phyloP scores from a whole-genome alignment of 441 rosid species.

The Monsonia emarginata region DNA sequence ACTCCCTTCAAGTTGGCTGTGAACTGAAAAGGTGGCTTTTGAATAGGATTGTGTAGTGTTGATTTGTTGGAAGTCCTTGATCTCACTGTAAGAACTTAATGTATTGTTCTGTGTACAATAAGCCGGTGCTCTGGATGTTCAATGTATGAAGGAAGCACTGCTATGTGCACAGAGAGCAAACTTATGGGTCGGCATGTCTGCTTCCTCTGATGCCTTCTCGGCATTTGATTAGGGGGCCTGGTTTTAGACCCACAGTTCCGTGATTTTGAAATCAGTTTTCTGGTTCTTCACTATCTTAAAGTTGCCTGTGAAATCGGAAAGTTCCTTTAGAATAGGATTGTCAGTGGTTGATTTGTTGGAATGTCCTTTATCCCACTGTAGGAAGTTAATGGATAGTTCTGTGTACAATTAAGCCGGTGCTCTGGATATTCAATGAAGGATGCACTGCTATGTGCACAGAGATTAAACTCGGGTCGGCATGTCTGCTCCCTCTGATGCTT shows the following conservation, averaged over 20 bases:
- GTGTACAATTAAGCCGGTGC: constrained; percentile 14
- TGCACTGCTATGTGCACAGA: constrained; percentile 11
- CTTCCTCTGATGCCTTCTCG: not conserved
- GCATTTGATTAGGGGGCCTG: constrained; percentile 12
- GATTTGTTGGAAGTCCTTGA: not conserved
- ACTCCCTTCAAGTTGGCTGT: too few species aligned
- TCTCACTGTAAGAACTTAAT: too few species aligned
- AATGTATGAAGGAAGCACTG: constrained; percentile 11
- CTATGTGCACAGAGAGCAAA: constrained; percentile 4
- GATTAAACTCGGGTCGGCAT: constrained; percentile 3
- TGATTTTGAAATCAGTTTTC: too few species aligned
- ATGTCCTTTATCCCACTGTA: too few species aligned
- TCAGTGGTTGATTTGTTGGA: too few species aligned
- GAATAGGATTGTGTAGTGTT: not conserved
- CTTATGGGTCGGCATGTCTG: constrained; percentile 8
- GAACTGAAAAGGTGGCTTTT: too few species aligned
- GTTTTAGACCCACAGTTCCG: constrained; percentile 13
- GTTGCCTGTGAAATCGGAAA: too few species aligned
- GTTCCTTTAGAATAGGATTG: too few species aligned
- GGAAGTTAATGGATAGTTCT: too few species aligned
- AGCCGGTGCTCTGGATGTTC: constrained; percentile 11
- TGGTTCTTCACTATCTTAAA: too few species aligned
- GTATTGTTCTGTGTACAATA: constrained; percentile 5
- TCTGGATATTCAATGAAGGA: constrained; percentile 5
- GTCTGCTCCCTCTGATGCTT: constrained; percentile 12